Evolutionary conservation across 2,329 filamentous ascomycete species (phyloP), one percentile per base, ranked within the genome.

Genomic region (Penicillium sp.): DNA sequence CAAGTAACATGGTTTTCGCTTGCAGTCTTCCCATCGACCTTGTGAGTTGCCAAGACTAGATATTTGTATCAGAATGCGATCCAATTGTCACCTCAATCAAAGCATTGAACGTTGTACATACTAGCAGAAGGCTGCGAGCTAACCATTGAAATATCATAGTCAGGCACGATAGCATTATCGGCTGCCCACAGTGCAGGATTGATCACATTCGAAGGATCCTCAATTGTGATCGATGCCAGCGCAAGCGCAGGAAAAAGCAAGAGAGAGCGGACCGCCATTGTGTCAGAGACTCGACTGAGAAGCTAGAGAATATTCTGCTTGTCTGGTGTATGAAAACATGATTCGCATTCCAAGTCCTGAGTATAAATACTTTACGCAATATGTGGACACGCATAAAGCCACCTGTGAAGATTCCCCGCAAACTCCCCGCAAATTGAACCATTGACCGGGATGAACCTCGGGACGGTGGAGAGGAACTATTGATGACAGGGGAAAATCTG

Each of bases 151-250:
- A 60, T 55, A 19, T 57, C 14, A 21, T 57, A 60, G 19, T 60
- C 52, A 16, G 58, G 51, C 10, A 57, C 45, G 19, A 60, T 52
- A n/a, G 55, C 55, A 57, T 57, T 60, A 39, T 60, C 58, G 2
- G 52, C 45, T 1, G 44, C 48, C 58, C 58, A 60, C 16, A 22
- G 16, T 14, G 26, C 24, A 26, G 58, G 55, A 26, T 48, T 52
- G 37, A 57, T 57, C 37, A 60, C 54, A 46, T 60, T 47, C 3
- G 58, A 60, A 44, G 58, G 58, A 55, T 60, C 58, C 16, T 60
- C 49, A 31, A 60, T 47, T 22, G 48, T 52, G 5, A 60, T 31
- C n/a, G 55, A 52, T 24, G 58, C 58, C 21, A 60, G 45, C n/a
- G 49, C 55, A 37, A 57, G 31, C 3, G 58, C 49, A 14, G 55